A percentile compares a stretch with the other conserved stretches of the same genome.
Evolutionary conservation across 768 basidiomycete genomes (phyloP).

Genomic region (Kwoniella dejecticola): DNA sequence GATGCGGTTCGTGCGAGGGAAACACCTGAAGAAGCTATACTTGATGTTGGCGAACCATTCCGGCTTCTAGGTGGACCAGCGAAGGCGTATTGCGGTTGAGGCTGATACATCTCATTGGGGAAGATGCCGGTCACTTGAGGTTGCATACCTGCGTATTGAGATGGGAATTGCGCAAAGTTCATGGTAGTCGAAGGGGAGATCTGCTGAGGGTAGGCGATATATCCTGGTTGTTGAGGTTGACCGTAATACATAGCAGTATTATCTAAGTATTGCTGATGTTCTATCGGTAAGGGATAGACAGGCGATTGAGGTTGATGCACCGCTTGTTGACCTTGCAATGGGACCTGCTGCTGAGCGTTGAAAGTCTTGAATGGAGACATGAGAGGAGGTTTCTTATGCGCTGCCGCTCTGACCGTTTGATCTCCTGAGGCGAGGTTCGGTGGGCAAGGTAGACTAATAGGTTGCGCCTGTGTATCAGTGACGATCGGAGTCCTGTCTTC

Average conservation of each 20-base stretch:
- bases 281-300: constrained; percentile 22
- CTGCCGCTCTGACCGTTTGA: constrained; percentile 9
- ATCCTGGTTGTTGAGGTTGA: constrained; percentile 10
- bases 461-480: constrained; percentile 23
- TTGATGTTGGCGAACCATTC: constrained; percentile 38
- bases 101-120: constrained; percentile 14
- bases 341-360: constrained; percentile 9
- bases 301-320: constrained; percentile 7
- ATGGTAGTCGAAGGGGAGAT: constrained; percentile 9
- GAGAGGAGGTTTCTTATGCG: constrained; percentile 26
- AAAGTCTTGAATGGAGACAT: constrained; percentile 38
- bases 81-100: constrained; percentile 20
- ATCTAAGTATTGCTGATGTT: constrained; percentile 30
- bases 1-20: constrained; percentile 37
- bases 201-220: constrained; percentile 3
- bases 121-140: constrained; percentile 14
- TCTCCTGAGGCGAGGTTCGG: constrained; percentile 16
- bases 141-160: constrained; percentile 24
- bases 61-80: constrained; percentile 36
- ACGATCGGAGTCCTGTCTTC: constrained; percentile 44
- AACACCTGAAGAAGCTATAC: constrained; percentile 30
- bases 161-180: constrained; percentile 17
- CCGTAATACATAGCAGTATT: constrained; percentile 25
- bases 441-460: constrained; percentile 30
- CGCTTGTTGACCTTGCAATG: not conserved